Base-by-base conservation (phyloP, 2,329 filamentous ascomycete genomes). In the Pseudocercospora vitis region DNA sequence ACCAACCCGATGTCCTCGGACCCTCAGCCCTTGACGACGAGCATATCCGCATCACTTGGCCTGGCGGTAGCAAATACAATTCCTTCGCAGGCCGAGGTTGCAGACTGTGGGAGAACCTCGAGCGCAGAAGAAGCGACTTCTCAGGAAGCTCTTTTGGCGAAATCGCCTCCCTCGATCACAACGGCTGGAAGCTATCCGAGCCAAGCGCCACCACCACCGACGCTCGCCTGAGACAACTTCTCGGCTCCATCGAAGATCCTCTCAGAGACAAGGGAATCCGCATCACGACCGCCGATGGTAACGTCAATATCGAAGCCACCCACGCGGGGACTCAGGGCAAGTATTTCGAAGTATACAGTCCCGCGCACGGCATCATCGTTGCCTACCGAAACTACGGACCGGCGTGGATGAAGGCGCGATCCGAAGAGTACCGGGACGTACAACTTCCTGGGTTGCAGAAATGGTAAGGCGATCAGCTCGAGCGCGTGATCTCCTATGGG, bases 311-410 rank as follows among this genome's bases (percentile, higher is more conserved):
- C 28, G 45, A 52, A 42, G 37, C 48, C 23, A 26, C 46, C 9
- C 35, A 49, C 9, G 19, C 48, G 45, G 33, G 45, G 3, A 57
- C 48, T 7, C 33, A 48, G 16, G 55, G 31, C 7, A 51, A 31
- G n/a, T 57, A 51, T 19, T 51, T 28, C 14, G 35, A 54, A 8
- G 44, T 52, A 9, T 54, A 54, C 31, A 57, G 52, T 16, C 39
- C 55, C 2, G 18, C 14, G 4, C 47, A 51, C 14, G 55, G 51
- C 1, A 48, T 44, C 2, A 47, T 57, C 32, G 16, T 57, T 2
- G 55, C 55, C 1, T 48, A 52, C 26, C 47, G 50, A 4, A 57
- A 57, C 19, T 57, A 49, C 23, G 51, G 51, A 5, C 55, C 55
- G 3, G 42, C 31, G 3, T 50, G 29, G 11, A 40, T 47, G 18